Percentiles rank a stretch among this genome's conserved stretches.
phyloP scores from a whole-genome alignment of 2,329 filamentous ascomycete species.

The Monosporascus cannonballus region DNA sequence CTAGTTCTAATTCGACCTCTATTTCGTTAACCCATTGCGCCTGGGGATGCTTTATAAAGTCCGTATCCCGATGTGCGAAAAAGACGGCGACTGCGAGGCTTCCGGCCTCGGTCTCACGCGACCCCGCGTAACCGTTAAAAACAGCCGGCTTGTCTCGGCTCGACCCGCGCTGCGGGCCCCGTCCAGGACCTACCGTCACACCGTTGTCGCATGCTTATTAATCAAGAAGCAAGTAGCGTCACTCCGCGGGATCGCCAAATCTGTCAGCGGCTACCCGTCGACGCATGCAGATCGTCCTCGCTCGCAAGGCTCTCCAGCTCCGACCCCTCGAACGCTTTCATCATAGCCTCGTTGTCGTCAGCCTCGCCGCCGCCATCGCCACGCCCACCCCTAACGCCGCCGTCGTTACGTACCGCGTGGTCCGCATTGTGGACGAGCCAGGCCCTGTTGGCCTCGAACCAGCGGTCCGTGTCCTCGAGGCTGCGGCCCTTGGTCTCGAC shows the following conservation, averaged over 20 bases:
- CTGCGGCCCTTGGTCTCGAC: constrained; percentile 2
- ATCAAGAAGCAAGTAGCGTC: too few species aligned
- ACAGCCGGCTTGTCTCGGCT: too few species aligned
- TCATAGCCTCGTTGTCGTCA: constrained; percentile 4
- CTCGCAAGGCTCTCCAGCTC: background rate
- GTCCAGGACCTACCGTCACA: too few species aligned
- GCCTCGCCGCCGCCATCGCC: background rate
- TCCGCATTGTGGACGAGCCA: constrained; percentile 4
- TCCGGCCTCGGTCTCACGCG: too few species aligned
- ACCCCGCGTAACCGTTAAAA: too few species aligned
- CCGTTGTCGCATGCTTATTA: too few species aligned
- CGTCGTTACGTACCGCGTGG: background rate
- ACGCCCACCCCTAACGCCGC: background rate
- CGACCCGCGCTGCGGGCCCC: too few species aligned
- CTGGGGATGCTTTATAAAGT: too few species aligned
- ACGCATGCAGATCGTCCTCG: background rate
- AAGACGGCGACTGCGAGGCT: too few species aligned
- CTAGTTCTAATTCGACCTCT: too few species aligned
- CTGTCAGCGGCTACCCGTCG: background rate
- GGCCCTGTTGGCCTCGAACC: constrained; percentile 2
- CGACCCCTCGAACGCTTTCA: constrained; percentile 21
- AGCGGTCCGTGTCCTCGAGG: constrained; percentile 3
- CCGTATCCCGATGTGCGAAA: too few species aligned
- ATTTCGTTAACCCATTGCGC: too few species aligned
- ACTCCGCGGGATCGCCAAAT: background rate